A percentile compares a stretch with the other conserved stretches of the same genome.
phyloP scores from a whole-genome alignment of 306 rosid species.

The Echinosophora koreensis region DNA sequence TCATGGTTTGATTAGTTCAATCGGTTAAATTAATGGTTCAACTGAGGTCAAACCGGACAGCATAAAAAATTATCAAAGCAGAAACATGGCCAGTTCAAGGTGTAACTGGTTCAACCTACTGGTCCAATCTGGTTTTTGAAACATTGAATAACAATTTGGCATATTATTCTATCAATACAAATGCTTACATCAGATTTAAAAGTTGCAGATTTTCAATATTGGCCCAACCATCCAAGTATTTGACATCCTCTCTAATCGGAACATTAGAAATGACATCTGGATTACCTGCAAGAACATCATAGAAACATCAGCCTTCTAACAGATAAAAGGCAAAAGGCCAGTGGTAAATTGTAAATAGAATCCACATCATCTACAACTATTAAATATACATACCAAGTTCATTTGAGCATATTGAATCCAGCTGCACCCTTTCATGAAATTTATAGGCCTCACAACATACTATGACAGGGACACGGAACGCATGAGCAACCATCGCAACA shows the following conservation, averaged over 20 bases:
- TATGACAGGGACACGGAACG: conserved; percentile 63
- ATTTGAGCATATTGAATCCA: conserved; percentile 71
- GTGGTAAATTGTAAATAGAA: conserved; percentile 23
- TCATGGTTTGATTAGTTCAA: background rate
- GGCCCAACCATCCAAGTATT: conserved; percentile 61
- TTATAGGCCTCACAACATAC: conserved; percentile 75
- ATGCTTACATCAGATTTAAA: conserved; percentile 61
- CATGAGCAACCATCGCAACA: conserved; percentile 75
- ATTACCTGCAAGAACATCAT: conserved; percentile 56
- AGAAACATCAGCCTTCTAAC: conserved; percentile 46
- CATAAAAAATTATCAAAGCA: background rate
- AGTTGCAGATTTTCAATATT: conserved; percentile 60
- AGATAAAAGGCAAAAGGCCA: conserved; percentile 15
- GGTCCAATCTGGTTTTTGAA: background rate
- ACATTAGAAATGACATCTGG: conserved; percentile 62
- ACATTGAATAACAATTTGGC: conserved; percentile 32
- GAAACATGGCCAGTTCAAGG: background rate
- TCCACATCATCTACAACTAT: background rate
- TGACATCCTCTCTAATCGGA: conserved; percentile 56
- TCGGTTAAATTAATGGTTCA: background rate
- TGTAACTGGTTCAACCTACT: background rate
- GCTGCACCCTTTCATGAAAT: conserved; percentile 72
- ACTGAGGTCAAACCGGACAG: background rate
- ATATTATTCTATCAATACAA: conserved; percentile 3
- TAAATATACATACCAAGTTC: conserved; percentile 61